Conservation (phyloP, 2,329 filamentous ascomycete species). For the Exophiala alcalophila region DNA sequence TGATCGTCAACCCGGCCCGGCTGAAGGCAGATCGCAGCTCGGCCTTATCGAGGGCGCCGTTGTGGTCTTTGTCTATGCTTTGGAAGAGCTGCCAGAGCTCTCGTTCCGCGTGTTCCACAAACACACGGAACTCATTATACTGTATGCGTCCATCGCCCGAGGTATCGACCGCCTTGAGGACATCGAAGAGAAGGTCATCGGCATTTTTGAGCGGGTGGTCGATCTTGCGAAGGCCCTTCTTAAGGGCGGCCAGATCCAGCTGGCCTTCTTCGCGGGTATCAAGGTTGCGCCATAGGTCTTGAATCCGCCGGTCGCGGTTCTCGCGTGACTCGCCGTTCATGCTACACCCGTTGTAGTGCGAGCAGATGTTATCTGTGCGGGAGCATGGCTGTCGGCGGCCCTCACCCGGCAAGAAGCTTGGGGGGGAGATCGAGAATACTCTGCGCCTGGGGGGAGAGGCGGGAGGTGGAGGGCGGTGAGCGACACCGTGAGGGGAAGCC, state of each 20-base stretch:
- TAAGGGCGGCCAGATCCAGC: constrained; percentile 78
- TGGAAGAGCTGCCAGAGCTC: constrained; percentile 80
- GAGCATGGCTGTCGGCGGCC: constrained; percentile 23
- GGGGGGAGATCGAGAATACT: too few species aligned
- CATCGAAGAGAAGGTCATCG: constrained; percentile 74
- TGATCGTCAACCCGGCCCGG: constrained; percentile 73
- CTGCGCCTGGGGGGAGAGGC: too few species aligned
- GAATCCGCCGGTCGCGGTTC: constrained; percentile 75
- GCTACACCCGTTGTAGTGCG: constrained; percentile 38
- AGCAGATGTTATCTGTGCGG: constrained; percentile 27
- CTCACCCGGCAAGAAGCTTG: constrained; percentile 6
- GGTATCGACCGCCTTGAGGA: constrained; percentile 78
- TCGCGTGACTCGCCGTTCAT: constrained; percentile 75
- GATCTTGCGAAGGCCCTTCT: constrained; percentile 79
- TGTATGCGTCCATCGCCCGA: constrained; percentile 87
- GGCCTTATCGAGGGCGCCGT: constrained; percentile 81
- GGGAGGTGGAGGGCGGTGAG: too few species aligned
- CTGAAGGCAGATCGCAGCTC: constrained; percentile 79
- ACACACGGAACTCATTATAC: constrained; percentile 85
- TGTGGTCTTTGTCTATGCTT: constrained; percentile 78
- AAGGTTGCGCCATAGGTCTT: constrained; percentile 78
- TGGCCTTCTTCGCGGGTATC: constrained; percentile 74
- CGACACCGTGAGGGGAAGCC: too few species aligned
- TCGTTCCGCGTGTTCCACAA: constrained; percentile 82
- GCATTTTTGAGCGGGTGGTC: constrained; percentile 96